Conservation (phyloP, 2,329 filamentous ascomycete species). For the Diaporthe capsici region DNA sequence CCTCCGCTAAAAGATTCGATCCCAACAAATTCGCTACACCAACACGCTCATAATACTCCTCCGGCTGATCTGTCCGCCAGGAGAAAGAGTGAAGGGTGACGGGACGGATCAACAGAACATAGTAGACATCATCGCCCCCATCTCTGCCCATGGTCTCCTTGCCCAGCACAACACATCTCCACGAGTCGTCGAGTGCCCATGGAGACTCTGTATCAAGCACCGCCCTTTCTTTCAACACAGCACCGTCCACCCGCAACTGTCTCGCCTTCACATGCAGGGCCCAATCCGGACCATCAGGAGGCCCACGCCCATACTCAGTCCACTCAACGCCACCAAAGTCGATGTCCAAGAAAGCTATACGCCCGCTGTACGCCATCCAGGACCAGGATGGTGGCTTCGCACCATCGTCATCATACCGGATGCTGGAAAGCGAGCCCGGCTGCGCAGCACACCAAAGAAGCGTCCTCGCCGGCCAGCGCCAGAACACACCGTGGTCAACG, state of each 20-base stretch:
- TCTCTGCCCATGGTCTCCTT: neutral
- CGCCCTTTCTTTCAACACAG: neutral
- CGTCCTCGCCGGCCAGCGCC: neutral
- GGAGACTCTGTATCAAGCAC: neutral
- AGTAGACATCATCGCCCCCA: neutral
- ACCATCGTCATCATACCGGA: neutral
- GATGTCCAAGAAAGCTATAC: neutral
- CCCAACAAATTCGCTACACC: neutral
- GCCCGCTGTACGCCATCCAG: neutral
- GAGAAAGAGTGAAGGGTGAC: neutral
- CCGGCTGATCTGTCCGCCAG: neutral
- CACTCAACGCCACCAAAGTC: neutral
- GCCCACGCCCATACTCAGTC: neutral
- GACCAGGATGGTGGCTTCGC: neutral
- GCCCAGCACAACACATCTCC: neutral
- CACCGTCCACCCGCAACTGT: neutral
- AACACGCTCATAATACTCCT: neutral
- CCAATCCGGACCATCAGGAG: neutral
- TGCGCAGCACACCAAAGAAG: neutral
- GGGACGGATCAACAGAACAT: neutral
- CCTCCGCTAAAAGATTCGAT: neutral
- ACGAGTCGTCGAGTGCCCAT: neutral
- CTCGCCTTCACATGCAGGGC: neutral
- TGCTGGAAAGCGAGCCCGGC: neutral
- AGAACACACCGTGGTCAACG: neutral